Conservation (phyloP, 2,329 filamentous ascomycete genomes). For the Aspergillus sergii region DNA sequence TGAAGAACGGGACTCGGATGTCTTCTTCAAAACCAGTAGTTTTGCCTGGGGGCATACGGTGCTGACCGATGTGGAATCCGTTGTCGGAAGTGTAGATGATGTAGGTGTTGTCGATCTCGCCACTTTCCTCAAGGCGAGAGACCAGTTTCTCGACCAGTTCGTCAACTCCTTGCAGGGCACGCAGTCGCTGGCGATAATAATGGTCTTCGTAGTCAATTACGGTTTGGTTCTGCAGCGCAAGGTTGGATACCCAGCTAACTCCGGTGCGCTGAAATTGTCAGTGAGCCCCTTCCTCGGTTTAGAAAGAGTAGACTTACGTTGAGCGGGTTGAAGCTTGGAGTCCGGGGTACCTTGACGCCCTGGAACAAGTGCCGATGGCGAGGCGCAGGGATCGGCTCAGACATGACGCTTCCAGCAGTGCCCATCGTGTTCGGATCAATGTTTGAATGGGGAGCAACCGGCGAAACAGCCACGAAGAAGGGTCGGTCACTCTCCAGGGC, state of each 20-base stretch:
- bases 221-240: slow-evolving; percentile 49
- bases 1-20: slow-evolving; percentile 61
- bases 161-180: slow-evolving; percentile 56
- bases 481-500: slow-evolving; percentile 58
- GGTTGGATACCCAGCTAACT: slow-evolving; percentile 49
- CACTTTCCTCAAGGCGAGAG: slow-evolving; percentile 42
- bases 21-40: slow-evolving; percentile 62
- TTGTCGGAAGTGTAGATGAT: slow-evolving; percentile 65
- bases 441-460: slow-evolving; percentile 68
- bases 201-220: slow-evolving; percentile 56
- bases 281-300: not conserved
- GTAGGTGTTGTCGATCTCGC: slow-evolving; percentile 57
- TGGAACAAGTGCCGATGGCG: slow-evolving; percentile 66
- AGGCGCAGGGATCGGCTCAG: slow-evolving; percentile 59
- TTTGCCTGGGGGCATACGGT: slow-evolving; percentile 61
- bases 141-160: slow-evolving; percentile 56
- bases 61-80: slow-evolving; percentile 63
- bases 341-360: slow-evolving; percentile 62
- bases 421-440: slow-evolving; percentile 42
- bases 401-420: slow-evolving; percentile 36
- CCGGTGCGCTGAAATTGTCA: slow-evolving; percentile 38
- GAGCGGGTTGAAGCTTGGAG: slow-evolving; percentile 67
- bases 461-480: slow-evolving; percentile 69
- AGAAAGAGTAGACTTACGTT: slow-evolving; percentile 39
- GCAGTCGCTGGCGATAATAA: slow-evolving; percentile 54